phyloP scores from a whole-genome alignment of 345 rosid genomes.

The Lagerstroemia speciosa region DNA sequence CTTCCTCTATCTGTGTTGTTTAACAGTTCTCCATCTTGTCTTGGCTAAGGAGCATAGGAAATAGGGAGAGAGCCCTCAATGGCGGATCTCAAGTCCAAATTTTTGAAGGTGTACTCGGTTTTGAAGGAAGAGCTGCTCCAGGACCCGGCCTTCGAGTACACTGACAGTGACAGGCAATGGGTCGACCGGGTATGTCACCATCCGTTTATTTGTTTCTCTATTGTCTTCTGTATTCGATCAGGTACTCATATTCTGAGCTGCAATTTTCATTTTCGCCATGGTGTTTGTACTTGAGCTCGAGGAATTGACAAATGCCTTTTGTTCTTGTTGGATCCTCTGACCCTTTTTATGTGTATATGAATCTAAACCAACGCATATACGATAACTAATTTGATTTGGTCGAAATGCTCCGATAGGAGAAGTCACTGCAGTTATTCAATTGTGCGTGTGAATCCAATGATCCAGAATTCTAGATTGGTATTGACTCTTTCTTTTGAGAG shows the following conservation, averaged over 20 bases:
- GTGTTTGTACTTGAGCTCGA: neutral
- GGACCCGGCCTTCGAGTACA: constrained; percentile 81
- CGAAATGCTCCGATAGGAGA: neutral
- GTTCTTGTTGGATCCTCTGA: neutral
- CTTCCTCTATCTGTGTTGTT: too few relatives aligned
- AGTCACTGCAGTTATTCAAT: neutral
- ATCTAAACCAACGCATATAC: neutral
- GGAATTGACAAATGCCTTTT: neutral
- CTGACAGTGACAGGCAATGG: constrained; percentile 71
- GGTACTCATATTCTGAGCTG: neutral
- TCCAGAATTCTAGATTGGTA: neutral
- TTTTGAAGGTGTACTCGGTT: constrained; percentile 43
- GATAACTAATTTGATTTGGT: neutral
- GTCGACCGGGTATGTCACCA: constrained; percentile 45
- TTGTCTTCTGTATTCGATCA: neutral
- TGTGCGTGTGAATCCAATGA: neutral
- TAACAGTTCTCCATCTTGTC: too few relatives aligned
- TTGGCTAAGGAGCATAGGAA: too few relatives aligned
- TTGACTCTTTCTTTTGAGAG: neutral
- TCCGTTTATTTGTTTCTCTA: neutral
- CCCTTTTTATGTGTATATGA: neutral
- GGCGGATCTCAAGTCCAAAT: constrained; percentile 74
- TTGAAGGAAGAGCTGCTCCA: constrained; percentile 68
- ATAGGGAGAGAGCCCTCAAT: constrained; percentile 16
- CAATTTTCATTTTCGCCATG: neutral